Evolutionary conservation across 2,329 filamentous ascomycete genomes (phyloP).

Genomic region (Fusarium bactridioides): DNA sequence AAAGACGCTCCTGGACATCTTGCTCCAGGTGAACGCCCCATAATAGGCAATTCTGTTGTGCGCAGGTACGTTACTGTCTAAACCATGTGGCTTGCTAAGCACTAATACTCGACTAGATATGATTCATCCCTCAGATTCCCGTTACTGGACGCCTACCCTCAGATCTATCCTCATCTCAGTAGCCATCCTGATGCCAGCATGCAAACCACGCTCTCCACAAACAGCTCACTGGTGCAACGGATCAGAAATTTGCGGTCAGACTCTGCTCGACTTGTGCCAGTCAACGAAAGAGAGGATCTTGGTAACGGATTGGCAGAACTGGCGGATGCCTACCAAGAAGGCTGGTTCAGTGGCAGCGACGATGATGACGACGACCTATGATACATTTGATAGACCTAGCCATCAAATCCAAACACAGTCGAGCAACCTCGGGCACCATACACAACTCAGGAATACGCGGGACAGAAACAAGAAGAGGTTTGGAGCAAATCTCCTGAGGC

Average conservation of each 20-base stretch:
- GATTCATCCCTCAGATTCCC: constrained; percentile 71
- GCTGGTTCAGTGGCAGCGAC: constrained; percentile 82
- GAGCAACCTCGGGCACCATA: not conserved
- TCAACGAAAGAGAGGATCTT: constrained; percentile 87
- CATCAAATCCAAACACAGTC: not conserved
- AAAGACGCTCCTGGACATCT: not conserved
- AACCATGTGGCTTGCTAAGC: not conserved
- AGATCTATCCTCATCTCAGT: constrained; percentile 66
- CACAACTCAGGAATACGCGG: not conserved
- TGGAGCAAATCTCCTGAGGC: constrained; percentile 5
- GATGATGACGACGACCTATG: constrained; percentile 63
- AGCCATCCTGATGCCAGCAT: constrained; percentile 50
- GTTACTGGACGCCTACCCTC: constrained; percentile 83
- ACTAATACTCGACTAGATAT: constrained; percentile 47
- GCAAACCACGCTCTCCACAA: constrained; percentile 73
- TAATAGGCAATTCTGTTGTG: constrained; percentile 41
- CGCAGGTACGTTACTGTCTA: constrained; percentile 36
- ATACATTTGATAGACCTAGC: not conserved
- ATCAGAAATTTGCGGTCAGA: constrained; percentile 72
- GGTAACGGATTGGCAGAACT: constrained; percentile 83
- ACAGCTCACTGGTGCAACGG: constrained; percentile 73
- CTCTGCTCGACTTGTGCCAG: constrained; percentile 67
- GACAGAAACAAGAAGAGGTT: not conserved
- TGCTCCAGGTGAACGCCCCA: constrained; percentile 25
- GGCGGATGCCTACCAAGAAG: constrained; percentile 87